Evolutionary conservation across 2,329 filamentous ascomycete genomes (phyloP).

Genomic region (Fusarium coffeatum): DNA sequence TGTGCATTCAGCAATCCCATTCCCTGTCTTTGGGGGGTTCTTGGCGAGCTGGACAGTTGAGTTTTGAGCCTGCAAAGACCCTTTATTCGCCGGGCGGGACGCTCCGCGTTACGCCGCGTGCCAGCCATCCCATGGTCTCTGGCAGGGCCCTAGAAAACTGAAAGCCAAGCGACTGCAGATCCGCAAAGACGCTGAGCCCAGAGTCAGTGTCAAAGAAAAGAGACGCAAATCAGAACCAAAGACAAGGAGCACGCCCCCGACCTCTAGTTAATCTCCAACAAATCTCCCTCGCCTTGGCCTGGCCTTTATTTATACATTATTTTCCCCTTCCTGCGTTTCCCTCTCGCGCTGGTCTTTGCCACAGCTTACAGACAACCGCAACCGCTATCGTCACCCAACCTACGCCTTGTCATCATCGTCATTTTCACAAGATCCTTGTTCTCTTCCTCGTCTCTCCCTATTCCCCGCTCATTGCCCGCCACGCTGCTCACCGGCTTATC

Average conservation of each 20-base stretch:
- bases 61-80: conserved; percentile 22
- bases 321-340: conserved; percentile 1
- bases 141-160: conserved; percentile 25
- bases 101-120: conserved; percentile 42
- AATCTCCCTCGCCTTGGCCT: conserved; percentile 29
- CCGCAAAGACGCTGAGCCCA: conserved; percentile 33
- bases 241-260: conserved; percentile 38
- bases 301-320: conserved; percentile 16
- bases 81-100: conserved; percentile 41
- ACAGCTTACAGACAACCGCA: conserved; percentile 14
- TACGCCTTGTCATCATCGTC: conserved; percentile 41
- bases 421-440: conserved; percentile 42
- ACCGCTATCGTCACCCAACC: conserved; percentile 26
- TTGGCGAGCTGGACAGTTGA: conserved; percentile 27
- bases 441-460: conserved; percentile 25
- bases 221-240: conserved; percentile 38
- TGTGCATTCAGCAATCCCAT: conserved; percentile 20
- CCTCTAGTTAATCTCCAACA: conserved; percentile 25
- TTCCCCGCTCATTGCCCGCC: conserved; percentile 38
- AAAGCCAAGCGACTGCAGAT: conserved; percentile 39
- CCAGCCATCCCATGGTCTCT: conserved; percentile 38
- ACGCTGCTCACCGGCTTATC: conserved; percentile 31
- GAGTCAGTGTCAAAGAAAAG: conserved; percentile 33
- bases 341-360: conserved; percentile 9
- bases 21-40: conserved; percentile 10